Base-by-base conservation (phyloP, 495 filamentous ascomycete species). In the Cercophora scortea region DNA sequence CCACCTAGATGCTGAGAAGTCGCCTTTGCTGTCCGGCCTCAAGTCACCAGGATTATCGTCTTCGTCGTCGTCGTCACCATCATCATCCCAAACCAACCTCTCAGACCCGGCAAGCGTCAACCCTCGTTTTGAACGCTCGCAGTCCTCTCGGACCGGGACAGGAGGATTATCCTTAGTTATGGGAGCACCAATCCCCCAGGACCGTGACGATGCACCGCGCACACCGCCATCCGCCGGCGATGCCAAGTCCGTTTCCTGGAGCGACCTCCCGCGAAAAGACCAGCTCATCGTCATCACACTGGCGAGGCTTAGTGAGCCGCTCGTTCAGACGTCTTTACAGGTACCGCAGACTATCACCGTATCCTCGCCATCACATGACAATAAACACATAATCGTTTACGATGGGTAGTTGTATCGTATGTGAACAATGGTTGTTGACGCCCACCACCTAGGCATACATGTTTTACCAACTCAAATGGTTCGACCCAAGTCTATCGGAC, bases 401-500 rank as follows among this genome's bases (percentile, higher is more conserved):
- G 25, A 25, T 25, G 25, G 25, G 5, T 25, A 25, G 25, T 25
- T 5, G 25, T 25, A 5, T 25, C 25, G 25, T 25, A 5, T 25
- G 2, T 25, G 25, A 25, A 25, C 25, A 2, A 5, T 25, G 25
- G 25, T 25, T 25, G 25, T 25, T 25, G 25, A 25, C 25, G 5
- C 25, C 5, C 25, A 25, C 25, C 25, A 25, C 25, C 12, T 40
- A 71, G 67, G 69, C 85, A 4, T 91, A 89, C 67, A 86, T 91
- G 83, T 88, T 87, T 63, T 88, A 87, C 57, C 83, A 87, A 68
- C 74, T 89, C 41, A 82, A 81, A 62, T 89, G 83, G 61, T 88
- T 89, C 54, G 77, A 85, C 38, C 72, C 76, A 44, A 77, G 65
- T 36, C 74, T 88, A 16, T 77, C 85, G 17, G 79, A 85, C 58